Evolutionary conservation across 169 alveolate species (phyloP), one percentile per base, ranked within the genome.

Genomic region (Amoebophrya sp.): DNA sequence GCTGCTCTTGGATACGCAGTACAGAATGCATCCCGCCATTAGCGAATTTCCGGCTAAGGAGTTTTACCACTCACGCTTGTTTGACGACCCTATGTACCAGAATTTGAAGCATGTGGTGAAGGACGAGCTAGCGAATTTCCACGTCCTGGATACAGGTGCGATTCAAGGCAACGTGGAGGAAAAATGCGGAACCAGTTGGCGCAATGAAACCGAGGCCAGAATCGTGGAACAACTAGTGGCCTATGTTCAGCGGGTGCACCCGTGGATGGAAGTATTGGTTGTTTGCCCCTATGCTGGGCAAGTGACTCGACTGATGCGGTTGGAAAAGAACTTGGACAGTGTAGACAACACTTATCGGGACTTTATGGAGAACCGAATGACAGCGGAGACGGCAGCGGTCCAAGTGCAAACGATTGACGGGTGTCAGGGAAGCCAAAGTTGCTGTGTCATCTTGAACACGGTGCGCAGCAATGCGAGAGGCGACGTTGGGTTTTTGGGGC

Each of bases 21-120:
- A 97, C 93, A 96, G 99, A 93, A 98, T 98, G 99, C 98, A 97
- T 93, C 97, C 98, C 29, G 95, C 91, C 90, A 98, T 98, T 29
- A 95, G 98, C 77, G 95, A 96, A 93, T 98, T 98, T 92, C 98
- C 98, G 2, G 96, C 98, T 40, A 94, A 95, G 93, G 95, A 95
- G 91, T 97, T 97, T 94, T 97, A 97, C 94, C 95, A 96, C 41
- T 96, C 96, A 41, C 95, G 94, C 77, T 94, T 95, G 89, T 94
- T 93, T 90, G 95, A 89, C 91, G 91, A 41, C 38, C 65, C 65
- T 18, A 47, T 47, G 65, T 47, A 47, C 65, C 77, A 89, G 40
- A 89, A 89, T 89, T 29, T 89, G 36, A 89, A 40, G 91, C 39
- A 89, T 12, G 77, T 89, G 65, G 18, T 47, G 29, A 47, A 47